These are phyloP conservation scores for Penicillium occitanis DNA, from an alignment of 2,329 filamentous ascomycete species.

Conservation along the genomic window DNA sequence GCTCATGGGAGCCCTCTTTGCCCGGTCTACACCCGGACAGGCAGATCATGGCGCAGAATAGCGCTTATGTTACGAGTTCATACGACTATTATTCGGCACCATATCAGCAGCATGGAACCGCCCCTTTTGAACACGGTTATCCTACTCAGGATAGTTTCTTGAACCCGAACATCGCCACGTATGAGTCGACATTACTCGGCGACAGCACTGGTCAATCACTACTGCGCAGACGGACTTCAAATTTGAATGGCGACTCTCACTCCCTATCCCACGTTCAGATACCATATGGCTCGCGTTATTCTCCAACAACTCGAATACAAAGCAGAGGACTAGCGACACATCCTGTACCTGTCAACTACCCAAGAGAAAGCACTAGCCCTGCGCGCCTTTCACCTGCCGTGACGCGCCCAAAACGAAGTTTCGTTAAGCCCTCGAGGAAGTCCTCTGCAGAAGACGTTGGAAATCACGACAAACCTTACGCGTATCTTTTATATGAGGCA, in stretches of 20 bases:
- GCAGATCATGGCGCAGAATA: constrained; percentile 1
- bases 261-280: background rate
- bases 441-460: background rate
- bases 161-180: background rate
- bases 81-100: background rate
- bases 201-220: background rate
- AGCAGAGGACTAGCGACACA: background rate
- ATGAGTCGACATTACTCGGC: background rate
- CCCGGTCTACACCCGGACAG: background rate
- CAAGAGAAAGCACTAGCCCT: background rate
- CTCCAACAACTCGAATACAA: background rate
- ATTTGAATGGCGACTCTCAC: background rate
- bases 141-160: background rate
- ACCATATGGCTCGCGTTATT: background rate
- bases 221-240: background rate
- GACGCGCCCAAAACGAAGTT: background rate
- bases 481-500: constrained; percentile 74
- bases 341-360: background rate
- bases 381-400: background rate
- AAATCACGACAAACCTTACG: constrained; percentile 66
- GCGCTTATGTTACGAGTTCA: background rate
- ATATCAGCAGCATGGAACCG: background rate
- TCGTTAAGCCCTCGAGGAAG: background rate
- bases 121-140: background rate
- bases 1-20: constrained; percentile 4